Evolutionary conservation across 192 early-diverging fungal genomes (phyloP).

Genomic region (Powellomyces hirtus): DNA sequence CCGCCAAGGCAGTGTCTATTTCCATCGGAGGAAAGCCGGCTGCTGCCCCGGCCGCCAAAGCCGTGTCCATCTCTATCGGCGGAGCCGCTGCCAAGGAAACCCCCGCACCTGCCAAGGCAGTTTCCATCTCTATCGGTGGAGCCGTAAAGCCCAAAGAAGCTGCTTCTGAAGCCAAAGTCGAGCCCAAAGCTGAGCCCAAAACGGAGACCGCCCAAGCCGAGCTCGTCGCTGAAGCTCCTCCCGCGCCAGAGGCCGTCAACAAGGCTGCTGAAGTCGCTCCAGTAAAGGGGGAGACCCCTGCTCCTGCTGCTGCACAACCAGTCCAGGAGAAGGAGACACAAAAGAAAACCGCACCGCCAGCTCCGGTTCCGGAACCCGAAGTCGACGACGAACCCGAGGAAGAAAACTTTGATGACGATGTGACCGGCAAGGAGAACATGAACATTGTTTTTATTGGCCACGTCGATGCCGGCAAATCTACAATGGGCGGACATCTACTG

Average conservation of each 20-base stretch:
- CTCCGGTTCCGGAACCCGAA: constrained; percentile 40
- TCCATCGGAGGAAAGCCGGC: constrained; percentile 26
- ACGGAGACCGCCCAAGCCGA: not conserved
- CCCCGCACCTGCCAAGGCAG: constrained; percentile 28
- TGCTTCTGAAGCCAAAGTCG: not conserved
- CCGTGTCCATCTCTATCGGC: constrained; percentile 12
- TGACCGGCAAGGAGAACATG: constrained; percentile 79
- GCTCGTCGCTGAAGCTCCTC: not conserved
- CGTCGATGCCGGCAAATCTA: constrained; percentile 95
- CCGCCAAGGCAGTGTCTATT: constrained; percentile 19
- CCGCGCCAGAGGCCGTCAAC: no score
- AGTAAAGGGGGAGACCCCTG: not conserved
- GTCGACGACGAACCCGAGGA: constrained; percentile 16
- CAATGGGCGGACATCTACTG: constrained; percentile 97
- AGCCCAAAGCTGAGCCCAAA: not conserved
- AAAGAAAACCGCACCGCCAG: constrained; percentile 12
- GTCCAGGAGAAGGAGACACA: not conserved
- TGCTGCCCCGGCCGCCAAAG: constrained; percentile 27
- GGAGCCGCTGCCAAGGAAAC: not conserved
- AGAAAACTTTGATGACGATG: constrained; percentile 10
- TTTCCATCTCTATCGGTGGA: constrained; percentile 20
- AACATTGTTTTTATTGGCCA: constrained; percentile 99
- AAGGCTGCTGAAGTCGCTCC: not conserved
- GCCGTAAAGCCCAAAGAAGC: constrained; percentile 14
- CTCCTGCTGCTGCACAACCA: not conserved